A percentile compares a stretch with the other conserved stretches of the same genome.
phyloP scores from a whole-genome alignment of 1,139 yeast species.

The Zygosaccharomyces pseudobailii region DNA sequence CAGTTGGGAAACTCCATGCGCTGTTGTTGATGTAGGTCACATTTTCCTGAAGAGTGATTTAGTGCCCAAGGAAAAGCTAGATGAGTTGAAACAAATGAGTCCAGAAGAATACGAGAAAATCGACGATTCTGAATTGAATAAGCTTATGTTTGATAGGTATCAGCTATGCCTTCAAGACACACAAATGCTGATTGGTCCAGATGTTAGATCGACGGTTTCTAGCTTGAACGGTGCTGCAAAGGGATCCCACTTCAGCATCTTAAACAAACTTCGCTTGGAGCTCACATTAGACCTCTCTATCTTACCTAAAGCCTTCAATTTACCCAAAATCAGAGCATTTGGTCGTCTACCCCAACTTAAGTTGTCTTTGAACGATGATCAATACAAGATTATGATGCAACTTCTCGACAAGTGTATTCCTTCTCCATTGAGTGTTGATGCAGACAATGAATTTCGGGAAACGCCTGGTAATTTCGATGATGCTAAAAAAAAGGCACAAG shows the following conservation, averaged over 20 bases:
- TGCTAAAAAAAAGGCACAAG: slow-evolving; percentile 19
- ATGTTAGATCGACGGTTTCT: slow-evolving; percentile 68
- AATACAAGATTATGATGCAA: slow-evolving; percentile 82
- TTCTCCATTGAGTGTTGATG: slow-evolving; percentile 40
- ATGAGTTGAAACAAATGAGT: slow-evolving; percentile 63
- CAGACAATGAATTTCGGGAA: slow-evolving; percentile 21
- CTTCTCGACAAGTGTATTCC: slow-evolving; percentile 71
- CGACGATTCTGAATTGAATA: slow-evolving; percentile 68
- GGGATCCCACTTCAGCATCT: slow-evolving; percentile 42
- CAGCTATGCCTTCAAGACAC: slow-evolving; percentile 75
- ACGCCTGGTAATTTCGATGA: slow-evolving; percentile 23
- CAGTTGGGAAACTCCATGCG: slow-evolving; percentile 81
- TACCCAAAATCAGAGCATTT: slow-evolving; percentile 68
- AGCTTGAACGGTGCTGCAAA: slow-evolving; percentile 51
- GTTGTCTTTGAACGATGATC: slow-evolving; percentile 78
- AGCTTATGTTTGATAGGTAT: slow-evolving; percentile 87
- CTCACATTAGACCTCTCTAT: slow-evolving; percentile 77
- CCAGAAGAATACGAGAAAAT: slow-evolving; percentile 60
- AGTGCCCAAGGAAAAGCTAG: slow-evolving; percentile 65
- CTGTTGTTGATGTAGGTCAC: slow-evolving; percentile 94
- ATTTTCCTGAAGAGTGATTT: slow-evolving; percentile 78
- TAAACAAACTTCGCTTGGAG: slow-evolving; percentile 72
- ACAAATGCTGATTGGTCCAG: slow-evolving; percentile 81
- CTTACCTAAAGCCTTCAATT: slow-evolving; percentile 68
- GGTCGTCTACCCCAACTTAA: slow-evolving; percentile 76